These are phyloP conservation scores for Coprinellus aureogranulatus DNA, from an alignment of 768 basidiomycete genomes.

Conservation along the genomic window DNA sequence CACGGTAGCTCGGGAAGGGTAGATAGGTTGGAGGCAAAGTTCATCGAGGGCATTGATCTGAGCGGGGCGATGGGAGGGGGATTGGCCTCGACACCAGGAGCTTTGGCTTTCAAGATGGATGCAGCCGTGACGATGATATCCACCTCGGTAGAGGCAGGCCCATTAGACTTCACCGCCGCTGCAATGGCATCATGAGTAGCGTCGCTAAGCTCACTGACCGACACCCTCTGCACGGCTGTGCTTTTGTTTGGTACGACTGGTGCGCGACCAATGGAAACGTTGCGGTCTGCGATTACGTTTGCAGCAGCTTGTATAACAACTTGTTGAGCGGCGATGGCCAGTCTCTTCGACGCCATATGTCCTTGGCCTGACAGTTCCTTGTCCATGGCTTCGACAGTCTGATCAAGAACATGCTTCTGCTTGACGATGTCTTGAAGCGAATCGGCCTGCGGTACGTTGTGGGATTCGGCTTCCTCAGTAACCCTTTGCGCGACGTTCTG, in stretches of 20 bases:
- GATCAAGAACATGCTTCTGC: conserved; percentile 74
- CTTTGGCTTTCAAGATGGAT: conserved; percentile 45
- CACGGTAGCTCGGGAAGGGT: conserved; percentile 43
- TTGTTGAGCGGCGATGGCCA: conserved; percentile 77
- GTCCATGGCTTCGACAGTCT: conserved; percentile 73
- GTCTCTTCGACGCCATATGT: conserved; percentile 49
- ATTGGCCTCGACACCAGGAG: conserved; percentile 25
- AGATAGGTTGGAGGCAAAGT: conserved; percentile 33
- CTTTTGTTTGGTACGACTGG: conserved; percentile 37
- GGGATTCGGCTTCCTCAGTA: conserved; percentile 68
- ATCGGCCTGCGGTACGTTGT: conserved; percentile 41
- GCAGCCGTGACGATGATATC: conserved; percentile 76
- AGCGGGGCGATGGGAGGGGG: conserved; percentile 20
- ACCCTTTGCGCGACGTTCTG: conserved; percentile 77
- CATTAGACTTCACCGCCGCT: conserved; percentile 75
- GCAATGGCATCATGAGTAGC: conserved; percentile 69
- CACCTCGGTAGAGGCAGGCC: conserved; percentile 71
- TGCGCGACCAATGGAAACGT: conserved; percentile 37
- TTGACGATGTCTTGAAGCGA: conserved; percentile 70
- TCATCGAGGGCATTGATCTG: conserved; percentile 19
- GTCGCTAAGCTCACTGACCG: conserved; percentile 50
- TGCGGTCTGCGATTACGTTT: conserved; percentile 51
- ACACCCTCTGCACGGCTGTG: conserved; percentile 47
- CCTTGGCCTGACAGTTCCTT: conserved; percentile 60
- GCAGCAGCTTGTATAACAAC: conserved; percentile 82